A percentile compares a stretch with the other conserved stretches of the same genome.
Conservation (phyloP, 1,139 yeast species). For the Candida mesenterica region DNA sequence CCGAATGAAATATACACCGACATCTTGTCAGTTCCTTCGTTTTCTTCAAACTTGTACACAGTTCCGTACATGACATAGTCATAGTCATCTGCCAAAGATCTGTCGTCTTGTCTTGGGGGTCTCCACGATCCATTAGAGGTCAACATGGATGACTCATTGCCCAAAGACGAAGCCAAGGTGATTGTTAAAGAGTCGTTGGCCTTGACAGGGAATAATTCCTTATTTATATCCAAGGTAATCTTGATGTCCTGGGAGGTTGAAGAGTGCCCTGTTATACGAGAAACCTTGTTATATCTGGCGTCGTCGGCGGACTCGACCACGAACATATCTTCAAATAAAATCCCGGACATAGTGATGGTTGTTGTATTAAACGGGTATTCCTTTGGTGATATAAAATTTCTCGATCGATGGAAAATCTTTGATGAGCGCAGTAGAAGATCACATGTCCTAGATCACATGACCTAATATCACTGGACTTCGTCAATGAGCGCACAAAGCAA, state of each 20-base stretch:
- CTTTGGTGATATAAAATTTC: constrained; percentile 1
- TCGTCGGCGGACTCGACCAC: constrained; percentile 81
- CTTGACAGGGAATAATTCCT: constrained; percentile 86
- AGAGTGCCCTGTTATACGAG: constrained; percentile 85
- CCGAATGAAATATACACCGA: constrained; percentile 95
- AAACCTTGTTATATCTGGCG: constrained; percentile 89
- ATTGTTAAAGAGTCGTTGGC: constrained; percentile 81
- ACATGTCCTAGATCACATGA: too few relatives aligned
- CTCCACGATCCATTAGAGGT: constrained; percentile 83
- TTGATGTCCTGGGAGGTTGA: constrained; percentile 81
- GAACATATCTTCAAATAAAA: constrained; percentile 92
- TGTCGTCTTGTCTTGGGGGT: constrained; percentile 81
- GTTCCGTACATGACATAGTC: constrained; percentile 99
- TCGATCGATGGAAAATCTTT: neutral
- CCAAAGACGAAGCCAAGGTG: constrained; percentile 79
- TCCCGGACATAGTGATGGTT: constrained; percentile 57
- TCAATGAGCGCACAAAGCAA: too few relatives aligned
- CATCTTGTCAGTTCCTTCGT: constrained; percentile 66
- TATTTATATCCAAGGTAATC: constrained; percentile 86
- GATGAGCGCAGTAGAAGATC: too few relatives aligned
- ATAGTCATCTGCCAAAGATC: constrained; percentile 90
- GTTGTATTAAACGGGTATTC: too few relatives aligned
- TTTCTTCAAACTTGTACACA: constrained; percentile 94
- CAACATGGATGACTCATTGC: constrained; percentile 52
- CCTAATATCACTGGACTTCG: too few relatives aligned